phyloP scores from a whole-genome alignment of 202 grass and related monocot genomes.

The Schoenoplectus tabernaemontani region DNA sequence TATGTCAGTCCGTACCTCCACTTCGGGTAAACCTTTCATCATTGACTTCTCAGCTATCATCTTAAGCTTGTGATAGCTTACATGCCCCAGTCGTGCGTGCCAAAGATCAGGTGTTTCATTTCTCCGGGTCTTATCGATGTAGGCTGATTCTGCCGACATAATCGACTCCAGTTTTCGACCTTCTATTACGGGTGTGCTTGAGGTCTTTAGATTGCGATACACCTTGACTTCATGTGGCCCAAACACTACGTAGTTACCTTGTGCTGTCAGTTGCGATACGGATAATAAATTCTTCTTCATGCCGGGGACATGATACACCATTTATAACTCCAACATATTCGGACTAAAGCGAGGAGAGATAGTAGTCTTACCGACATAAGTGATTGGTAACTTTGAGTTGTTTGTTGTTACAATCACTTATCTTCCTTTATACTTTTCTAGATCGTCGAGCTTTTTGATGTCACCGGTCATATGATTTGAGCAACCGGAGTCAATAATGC shows the following conservation, averaged over 20 bases:
- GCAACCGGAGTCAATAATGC: background rate
- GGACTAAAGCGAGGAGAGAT: too few species aligned
- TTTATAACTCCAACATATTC: too few species aligned
- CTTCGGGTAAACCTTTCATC: background rate
- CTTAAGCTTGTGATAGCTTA: too few species aligned
- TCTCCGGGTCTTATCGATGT: background rate
- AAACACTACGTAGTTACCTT: too few species aligned
- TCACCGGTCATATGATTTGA: conserved; percentile 14
- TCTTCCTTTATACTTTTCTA: background rate
- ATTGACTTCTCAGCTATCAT: too few species aligned
- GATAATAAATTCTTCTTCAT: too few species aligned
- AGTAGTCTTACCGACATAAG: too few species aligned
- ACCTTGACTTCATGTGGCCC: too few species aligned
- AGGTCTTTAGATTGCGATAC: background rate
- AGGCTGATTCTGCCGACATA: background rate
- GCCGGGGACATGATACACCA: too few species aligned
- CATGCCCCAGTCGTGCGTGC: background rate
- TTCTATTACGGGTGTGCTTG: background rate
- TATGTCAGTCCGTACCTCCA: background rate
- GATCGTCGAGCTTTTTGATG: background rate
- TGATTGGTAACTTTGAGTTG: too few species aligned
- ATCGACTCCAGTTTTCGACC: background rate
- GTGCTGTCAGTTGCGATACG: too few species aligned
- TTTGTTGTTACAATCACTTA: too few species aligned
- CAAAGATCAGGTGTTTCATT: background rate